These are phyloP conservation scores for Chloris gayana DNA, from an alignment of 176 grass and related monocot species.

Conservation along the genomic window DNA sequence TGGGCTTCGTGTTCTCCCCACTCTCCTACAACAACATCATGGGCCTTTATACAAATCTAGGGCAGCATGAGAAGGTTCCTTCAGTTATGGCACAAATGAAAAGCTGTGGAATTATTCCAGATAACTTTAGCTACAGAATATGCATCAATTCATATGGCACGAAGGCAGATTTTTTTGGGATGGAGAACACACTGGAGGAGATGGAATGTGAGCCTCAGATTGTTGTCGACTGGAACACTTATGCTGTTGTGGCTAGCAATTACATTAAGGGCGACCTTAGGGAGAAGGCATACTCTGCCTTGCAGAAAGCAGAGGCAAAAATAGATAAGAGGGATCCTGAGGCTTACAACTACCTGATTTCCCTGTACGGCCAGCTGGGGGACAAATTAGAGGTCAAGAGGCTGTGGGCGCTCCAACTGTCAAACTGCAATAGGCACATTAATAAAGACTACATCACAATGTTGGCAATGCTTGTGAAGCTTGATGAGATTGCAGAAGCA, in stretches of 20 bases:
- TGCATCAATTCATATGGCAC: slow-evolving; percentile 81
- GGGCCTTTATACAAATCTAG: slow-evolving; percentile 72
- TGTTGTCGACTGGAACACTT: slow-evolving; percentile 85
- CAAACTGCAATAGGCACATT: slow-evolving; percentile 65
- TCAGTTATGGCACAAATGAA: slow-evolving; percentile 77
- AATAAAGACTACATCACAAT: slow-evolving; percentile 75
- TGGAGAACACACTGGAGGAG: slow-evolving; percentile 80
- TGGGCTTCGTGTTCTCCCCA: slow-evolving; percentile 54
- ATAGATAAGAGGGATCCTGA: slow-evolving; percentile 46
- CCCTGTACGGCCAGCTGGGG: slow-evolving; percentile 63
- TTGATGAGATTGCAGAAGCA: slow-evolving; percentile 64
- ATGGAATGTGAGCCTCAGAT: slow-evolving; percentile 94
- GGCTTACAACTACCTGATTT: slow-evolving; percentile 68
- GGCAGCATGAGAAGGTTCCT: slow-evolving; percentile 78
- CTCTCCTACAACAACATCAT: slow-evolving; percentile 83
- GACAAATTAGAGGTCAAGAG: slow-evolving; percentile 66
- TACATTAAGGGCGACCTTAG: slow-evolving; percentile 63
- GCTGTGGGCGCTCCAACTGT: slow-evolving; percentile 73
- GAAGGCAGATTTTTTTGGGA: slow-evolving; percentile 64
- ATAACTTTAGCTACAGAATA: slow-evolving; percentile 88
- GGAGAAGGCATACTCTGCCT: slow-evolving; percentile 58
- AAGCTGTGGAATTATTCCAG: slow-evolving; percentile 63
- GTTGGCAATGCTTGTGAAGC: slow-evolving; percentile 63
- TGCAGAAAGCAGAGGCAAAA: slow-evolving; percentile 83
- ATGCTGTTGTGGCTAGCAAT: slow-evolving; percentile 67